Evolutionary conservation across 805 yeast genomes (phyloP).

Genomic region (Hanseniaspora nectarophila): DNA sequence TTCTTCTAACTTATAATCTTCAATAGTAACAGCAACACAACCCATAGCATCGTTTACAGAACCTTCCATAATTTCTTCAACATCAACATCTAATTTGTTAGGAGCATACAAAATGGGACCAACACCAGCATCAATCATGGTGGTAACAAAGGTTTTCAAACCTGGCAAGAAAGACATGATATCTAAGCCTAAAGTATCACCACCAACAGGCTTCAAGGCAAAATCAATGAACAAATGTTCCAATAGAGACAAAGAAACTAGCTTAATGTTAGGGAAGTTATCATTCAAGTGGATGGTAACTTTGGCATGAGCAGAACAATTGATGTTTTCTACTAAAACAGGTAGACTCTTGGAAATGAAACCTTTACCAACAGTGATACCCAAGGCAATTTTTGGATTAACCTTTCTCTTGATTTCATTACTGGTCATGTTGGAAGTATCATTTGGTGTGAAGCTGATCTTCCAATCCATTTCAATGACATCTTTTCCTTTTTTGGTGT

Average conservation of each 20-base stretch:
- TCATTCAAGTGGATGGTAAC: slow-evolving; percentile 50
- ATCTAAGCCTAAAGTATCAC: slow-evolving; percentile 77
- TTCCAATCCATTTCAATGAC: slow-evolving; percentile 76
- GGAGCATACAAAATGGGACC: slow-evolving; percentile 78
- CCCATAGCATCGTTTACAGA: slow-evolving; percentile 60
- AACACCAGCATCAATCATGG: slow-evolving; percentile 53
- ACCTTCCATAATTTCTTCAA: slow-evolving; percentile 56
- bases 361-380: slow-evolving; percentile 71
- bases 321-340: slow-evolving; percentile 70
- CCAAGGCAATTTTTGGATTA: slow-evolving; percentile 71
- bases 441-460: slow-evolving; percentile 68
- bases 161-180: slow-evolving; percentile 79
- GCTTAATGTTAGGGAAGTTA: slow-evolving; percentile 65
- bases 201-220: slow-evolving; percentile 75
- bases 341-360: slow-evolving; percentile 65
- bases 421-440: slow-evolving; percentile 73
- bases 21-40: slow-evolving; percentile 50
- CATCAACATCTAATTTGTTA: slow-evolving; percentile 62
- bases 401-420: slow-evolving; percentile 56
- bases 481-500: slow-evolving; percentile 55
- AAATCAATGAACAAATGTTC: slow-evolving; percentile 73
- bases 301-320: slow-evolving; percentile 58
- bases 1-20: slow-evolving; percentile 31
- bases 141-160: slow-evolving; percentile 57
- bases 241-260: slow-evolving; percentile 57